Base-by-base conservation (phyloP, 306 rosid genomes). In the Potentilla sterilis region DNA sequence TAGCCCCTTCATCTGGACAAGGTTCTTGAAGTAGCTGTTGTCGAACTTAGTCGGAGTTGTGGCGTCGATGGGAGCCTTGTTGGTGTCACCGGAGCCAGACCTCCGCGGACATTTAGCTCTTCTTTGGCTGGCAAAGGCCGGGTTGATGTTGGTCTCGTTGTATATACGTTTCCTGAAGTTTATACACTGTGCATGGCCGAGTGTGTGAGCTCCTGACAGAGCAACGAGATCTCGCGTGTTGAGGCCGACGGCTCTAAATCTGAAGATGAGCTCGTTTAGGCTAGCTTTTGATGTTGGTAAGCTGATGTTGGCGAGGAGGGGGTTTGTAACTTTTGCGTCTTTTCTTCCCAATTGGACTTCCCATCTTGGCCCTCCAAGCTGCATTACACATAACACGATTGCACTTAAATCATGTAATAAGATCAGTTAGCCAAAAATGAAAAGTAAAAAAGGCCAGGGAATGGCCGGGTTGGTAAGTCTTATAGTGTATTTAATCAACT, bases 281-380 rank as follows among this genome's bases (percentile, higher is more conserved):
- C 28, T 83, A 4, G 87, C 90, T 40, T 82, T 72, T 19, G 92
- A 93, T 63, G 82, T 47, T 18, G 97, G 96, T 64, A 91, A 78
- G 47, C 76, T 80, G 0, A 79, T 83, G 64, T 89, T 91, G 22
- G 97, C 93, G 8, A 88, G 88, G 5, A 90, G 49, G 12, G 21
- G 78, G 78, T 92, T 93, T 1, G 96, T 44, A 0, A 83, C 83
- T 55, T 18, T 88, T 0, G 96, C 81, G 46, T 93, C 98, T 83
- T 89, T 86, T 82, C 97, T 87, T 80, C 97, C 98, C 62, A 93
- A 80, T 75, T 88, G 90, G 5, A 89, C 92, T 47, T 84, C 69
- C 98, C 94, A 93, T 6, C 1, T 59, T 21, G 94, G 96, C 0
- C 97, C 98, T 58, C 91, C 94, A 37, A 93, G 96, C 97, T 93